Base-by-base conservation (phyloP, 164 flowering plant species). In the Dillenia suffruticosa region DNA sequence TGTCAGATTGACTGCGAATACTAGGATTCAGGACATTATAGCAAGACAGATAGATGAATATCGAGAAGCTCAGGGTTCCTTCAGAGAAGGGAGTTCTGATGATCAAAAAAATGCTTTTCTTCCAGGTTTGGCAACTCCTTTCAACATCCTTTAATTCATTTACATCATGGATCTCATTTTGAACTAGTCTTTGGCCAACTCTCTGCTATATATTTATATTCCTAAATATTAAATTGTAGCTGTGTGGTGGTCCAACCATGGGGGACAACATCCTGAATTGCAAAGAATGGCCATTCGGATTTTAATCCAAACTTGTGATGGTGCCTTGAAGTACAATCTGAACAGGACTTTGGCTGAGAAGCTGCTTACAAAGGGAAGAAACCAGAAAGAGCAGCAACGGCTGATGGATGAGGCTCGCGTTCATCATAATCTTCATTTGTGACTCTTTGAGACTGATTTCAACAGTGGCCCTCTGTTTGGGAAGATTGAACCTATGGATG, bases 231-330 rank as follows among this genome's bases (percentile, higher is more conserved):
- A 47, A 15, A 62, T 13, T 80, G 76, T 82, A 88, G 91, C 68
- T 12, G 15, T 12, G 6, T 88, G 91, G 96, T 88, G 92, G 96
- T 73, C 76, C 8, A 58, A 43, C n/a, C 81, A 74, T 62, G 90
- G 84, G 49, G 77, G 61, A 5, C 68, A 79, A 24, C 76, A 70
- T 63, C 89, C 88, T 14, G 84, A 88, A 49, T 44, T 89, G 63
- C 90, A 86, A 70, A 71, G 56, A 63, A 59, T 84, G 44, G 90
- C 90, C 17, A 66, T 75, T 50, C 67, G 84, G 47, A 74, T 89
- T 50, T 65, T 86, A 5, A 77, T 80, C 64, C 96, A 83, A 66
- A 80, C 82, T 3, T 86, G 96, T 62, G 71, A 64, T 44, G 86
- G 84, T 52, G 83, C 76, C 43, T 65, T 73, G 7, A 77, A 68